Evolutionary conservation across 495 filamentous ascomycete genomes (phyloP), one percentile per base, ranked within the genome.

Genomic region (Amniculicola lignicola): DNA sequence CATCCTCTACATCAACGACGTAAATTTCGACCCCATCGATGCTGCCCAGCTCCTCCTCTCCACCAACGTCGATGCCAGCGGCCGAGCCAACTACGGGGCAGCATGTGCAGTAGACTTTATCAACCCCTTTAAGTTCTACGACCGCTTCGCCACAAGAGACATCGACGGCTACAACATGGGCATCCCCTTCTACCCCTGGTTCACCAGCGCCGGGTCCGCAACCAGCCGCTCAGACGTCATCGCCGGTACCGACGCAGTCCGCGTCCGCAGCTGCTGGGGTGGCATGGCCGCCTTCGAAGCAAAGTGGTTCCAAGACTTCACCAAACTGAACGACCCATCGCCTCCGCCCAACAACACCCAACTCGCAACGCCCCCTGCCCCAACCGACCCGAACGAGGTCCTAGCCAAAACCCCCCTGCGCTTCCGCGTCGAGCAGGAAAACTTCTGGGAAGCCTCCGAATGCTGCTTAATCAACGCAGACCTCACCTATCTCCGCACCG

Each of bases 251-350:
- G 86, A 89, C 60, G 82, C 83, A 0, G 86, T 93, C 5, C 75
- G 81, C 18, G 87, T 90, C 1, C 79, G 80, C 58, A 86, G 82
- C 57, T 93, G 88, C 69, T 91, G 88, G 88, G 84, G 85, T 29
- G 88, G 88, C 7, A 89, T 90, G 77, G 82, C 87, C 5, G 86
- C 86, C 3, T 89, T 89, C 62, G 83, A 90, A 62, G 86, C 83
- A 2, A 74, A 70, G 43, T 85, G 79, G 53, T 84, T 90, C 62
- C 82, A 72, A 33, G 21, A 54, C 16, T 23, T 27, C 42, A 7
- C 12, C 25, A 15, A 22, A n/a, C 29, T 25, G 15, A 10, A 40
- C 21, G 51, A 2, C 21, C n/a, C n/a, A n/a, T n/a, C n/a, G n/a
- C n/a, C n/a, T n/a, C n/a, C n/a, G n/a, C n/a, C n/a, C n/a, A n/a